Evolutionary conservation across 139 green algal genomes (phyloP), one percentile per base, ranked within the genome.

Genomic region (Tetraselmis chui): DNA sequence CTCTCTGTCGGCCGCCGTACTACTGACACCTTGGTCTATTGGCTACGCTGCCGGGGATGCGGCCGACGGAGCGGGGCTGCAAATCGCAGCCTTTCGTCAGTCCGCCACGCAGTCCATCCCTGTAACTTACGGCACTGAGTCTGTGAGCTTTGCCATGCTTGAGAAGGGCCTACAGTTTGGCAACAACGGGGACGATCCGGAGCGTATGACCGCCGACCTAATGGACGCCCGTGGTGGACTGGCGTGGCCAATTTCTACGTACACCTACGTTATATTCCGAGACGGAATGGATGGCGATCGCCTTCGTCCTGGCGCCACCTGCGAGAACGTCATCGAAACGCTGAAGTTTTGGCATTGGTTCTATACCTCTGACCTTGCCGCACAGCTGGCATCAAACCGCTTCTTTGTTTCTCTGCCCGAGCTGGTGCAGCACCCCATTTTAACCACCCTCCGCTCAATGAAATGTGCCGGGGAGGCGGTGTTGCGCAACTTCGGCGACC

Each of bases 281-380:
- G 28, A 77, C 2, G 74, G n/a, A 22, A 77, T 29, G 5, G 74
- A 23, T 2, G 74, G 25, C 2, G 25, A 31, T 23, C 45, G 45
- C 45, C 45, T 67, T 5, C 45, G 45, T 25, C 45, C 45, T 5
- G 45, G 45, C 45, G 74, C 25, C 5, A 29, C 25, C 74, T 77
- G 74, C 74, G 74, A 28, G 74, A 22, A 29, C 74, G 26, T 28
- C 74, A 28, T 22, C 5, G 74, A 77, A 25, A 28, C 74, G 2
- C 26, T 77, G 26, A 77, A 77, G 26, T 77, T 31, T 25, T 77
- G 74, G 74, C 18, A 77, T 25, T 77, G 74, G 74, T 28, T 77
- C 5, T 77, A 77, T 25, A 77, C 74, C 74, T 31, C 26, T 2
- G 18, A 77, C 74, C 2, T 23, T 28, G 74, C 74, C n/a, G 11